Evolutionary conservation across 371 early-diverging fungal species (phyloP).

Genomic region (Apophysomyces variabilis): DNA sequence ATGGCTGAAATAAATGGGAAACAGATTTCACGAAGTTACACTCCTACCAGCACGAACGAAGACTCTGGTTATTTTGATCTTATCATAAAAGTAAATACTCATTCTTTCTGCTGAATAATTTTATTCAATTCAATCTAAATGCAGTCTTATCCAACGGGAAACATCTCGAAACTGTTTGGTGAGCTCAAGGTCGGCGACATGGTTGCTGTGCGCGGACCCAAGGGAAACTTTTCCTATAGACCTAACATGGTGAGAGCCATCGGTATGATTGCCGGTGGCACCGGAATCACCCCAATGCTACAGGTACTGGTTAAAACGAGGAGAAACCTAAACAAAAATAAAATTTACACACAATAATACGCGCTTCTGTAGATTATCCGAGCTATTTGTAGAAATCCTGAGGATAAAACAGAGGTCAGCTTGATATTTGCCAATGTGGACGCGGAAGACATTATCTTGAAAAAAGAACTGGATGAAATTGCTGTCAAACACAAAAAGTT

Average conservation of each 20-base stretch:
- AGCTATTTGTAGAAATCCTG: slow-evolving; percentile 72
- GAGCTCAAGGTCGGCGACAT: slow-evolving; percentile 75
- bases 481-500: slow-evolving; percentile 73
- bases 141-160: slow-evolving; percentile 78
- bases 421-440: slow-evolving; percentile 85
- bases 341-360: neutral
- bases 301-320: slow-evolving; percentile 23
- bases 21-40: slow-evolving; percentile 83
- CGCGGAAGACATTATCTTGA: slow-evolving; percentile 80
- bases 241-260: slow-evolving; percentile 79
- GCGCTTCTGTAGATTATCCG: slow-evolving; percentile 57
- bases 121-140: neutral
- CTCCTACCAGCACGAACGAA: slow-evolving; percentile 80
- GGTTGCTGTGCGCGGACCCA: slow-evolving; percentile 84
- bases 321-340: neutral
- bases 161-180: slow-evolving; percentile 75
- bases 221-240: slow-evolving; percentile 84
- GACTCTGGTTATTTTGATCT: slow-evolving; percentile 85
- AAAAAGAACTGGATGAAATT: slow-evolving; percentile 74
- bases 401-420: slow-evolving; percentile 67
- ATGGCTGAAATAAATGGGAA: slow-evolving; percentile 82
- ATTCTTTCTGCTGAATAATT: neutral
- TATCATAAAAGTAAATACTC: slow-evolving; percentile 76
- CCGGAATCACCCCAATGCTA: slow-evolving; percentile 16
- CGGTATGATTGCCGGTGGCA: slow-evolving; percentile 85